Percentiles rank a stretch among this genome's conserved stretches.
phyloP scores from a whole-genome alignment of 2,329 filamentous ascomycete genomes.

The Curvularia lunata region DNA sequence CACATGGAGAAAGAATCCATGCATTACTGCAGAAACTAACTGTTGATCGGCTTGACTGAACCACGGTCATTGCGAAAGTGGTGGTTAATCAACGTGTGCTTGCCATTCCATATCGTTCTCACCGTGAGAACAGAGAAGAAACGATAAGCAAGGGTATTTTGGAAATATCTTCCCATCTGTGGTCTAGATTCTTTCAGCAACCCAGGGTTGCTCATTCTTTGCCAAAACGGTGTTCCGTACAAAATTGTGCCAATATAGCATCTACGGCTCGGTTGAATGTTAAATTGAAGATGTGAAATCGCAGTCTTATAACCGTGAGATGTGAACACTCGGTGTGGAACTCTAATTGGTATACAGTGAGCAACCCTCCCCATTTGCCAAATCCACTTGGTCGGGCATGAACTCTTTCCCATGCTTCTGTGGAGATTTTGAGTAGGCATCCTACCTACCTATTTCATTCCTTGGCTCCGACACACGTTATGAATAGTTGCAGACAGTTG shows the following conservation, averaged over 20 bases:
- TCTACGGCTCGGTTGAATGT: not conserved
- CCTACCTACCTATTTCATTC: not conserved
- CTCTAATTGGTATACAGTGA: not conserved
- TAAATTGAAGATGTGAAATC: not conserved
- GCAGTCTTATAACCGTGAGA: not conserved
- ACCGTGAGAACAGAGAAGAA: too few species aligned
- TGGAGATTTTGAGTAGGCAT: too few species aligned
- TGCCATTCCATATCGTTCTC: not conserved
- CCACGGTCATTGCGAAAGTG: not conserved
- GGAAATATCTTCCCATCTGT: too few species aligned
- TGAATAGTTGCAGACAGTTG: not conserved
- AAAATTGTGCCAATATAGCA: not conserved
- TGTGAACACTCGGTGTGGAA: too few species aligned
- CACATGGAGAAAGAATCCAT: too few species aligned
- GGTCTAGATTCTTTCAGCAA: too few species aligned
- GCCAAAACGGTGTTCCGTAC: not conserved
- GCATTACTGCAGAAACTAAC: not conserved
- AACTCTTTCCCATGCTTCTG: too few species aligned
- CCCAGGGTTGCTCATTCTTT: not conserved
- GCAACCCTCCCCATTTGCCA: not conserved
- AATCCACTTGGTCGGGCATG: not conserved
- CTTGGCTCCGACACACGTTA: not conserved
- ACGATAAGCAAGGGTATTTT: too few species aligned
- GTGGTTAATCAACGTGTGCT: not conserved
- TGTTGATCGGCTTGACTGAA: not conserved